Conservation (phyloP, 2,329 filamentous ascomycete genomes). For the Zymoseptoria brevis region DNA sequence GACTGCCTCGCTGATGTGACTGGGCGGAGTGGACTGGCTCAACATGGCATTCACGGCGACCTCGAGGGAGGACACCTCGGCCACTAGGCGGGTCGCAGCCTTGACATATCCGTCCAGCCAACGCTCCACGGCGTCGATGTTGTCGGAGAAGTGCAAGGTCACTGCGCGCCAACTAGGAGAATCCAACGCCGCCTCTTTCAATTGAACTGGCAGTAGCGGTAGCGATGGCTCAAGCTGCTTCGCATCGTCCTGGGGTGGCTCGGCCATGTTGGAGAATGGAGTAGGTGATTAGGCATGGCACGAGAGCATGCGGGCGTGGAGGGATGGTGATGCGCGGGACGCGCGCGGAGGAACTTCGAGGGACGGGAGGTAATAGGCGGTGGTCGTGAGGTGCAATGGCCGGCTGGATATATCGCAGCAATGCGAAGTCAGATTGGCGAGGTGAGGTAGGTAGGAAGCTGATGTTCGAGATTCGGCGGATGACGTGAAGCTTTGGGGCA, state of each 20-base stretch:
- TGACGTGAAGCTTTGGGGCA: too few relatives aligned
- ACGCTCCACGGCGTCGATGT: slow-evolving; percentile 81
- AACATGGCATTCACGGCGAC: slow-evolving; percentile 70
- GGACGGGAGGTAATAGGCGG: not conserved
- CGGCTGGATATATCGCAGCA: too few relatives aligned
- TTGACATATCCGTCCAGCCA: slow-evolving; percentile 74
- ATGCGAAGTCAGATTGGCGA: not conserved
- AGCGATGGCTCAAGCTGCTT: not conserved
- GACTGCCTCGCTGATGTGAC: slow-evolving; percentile 68
- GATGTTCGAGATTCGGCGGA: too few relatives aligned
- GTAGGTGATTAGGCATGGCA: not conserved
- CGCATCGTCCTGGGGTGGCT: not conserved
- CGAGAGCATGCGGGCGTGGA: not conserved
- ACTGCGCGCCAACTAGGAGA: slow-evolving; percentile 91
- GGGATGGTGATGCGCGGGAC: not conserved
- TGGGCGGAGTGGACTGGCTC: slow-evolving; percentile 63
- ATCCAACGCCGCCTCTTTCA: slow-evolving; percentile 93
- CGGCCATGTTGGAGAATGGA: slow-evolving; percentile 4
- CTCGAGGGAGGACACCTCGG: slow-evolving; percentile 67
- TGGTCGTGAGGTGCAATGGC: too few relatives aligned
- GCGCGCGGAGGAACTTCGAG: not conserved
- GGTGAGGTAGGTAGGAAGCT: too few relatives aligned
- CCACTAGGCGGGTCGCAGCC: slow-evolving; percentile 53
- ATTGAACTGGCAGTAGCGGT: slow-evolving; percentile 18
- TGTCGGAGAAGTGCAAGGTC: slow-evolving; percentile 77